Conservation (phyloP, 202 grass and related monocot species). For the Cymbopogon flexuosus region DNA sequence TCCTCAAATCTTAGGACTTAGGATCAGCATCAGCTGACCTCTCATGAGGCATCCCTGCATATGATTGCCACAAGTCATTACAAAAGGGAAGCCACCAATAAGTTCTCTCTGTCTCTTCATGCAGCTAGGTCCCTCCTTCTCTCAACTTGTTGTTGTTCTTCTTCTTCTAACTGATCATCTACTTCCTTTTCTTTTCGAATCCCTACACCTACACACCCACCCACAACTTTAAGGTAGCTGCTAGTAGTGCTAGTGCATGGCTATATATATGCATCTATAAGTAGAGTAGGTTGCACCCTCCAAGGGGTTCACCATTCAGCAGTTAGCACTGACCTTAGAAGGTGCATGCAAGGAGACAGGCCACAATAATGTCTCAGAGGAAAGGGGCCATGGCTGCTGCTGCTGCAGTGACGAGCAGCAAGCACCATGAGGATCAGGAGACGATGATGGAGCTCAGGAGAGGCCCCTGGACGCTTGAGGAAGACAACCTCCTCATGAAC, state of each 20-base stretch:
- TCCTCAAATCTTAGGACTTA: slow-evolving; percentile 12
- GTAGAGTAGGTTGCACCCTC: slow-evolving; percentile 43
- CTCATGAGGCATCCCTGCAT: slow-evolving; percentile 35
- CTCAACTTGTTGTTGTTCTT: slow-evolving; percentile 1
- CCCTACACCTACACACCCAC: slow-evolving; percentile 18
- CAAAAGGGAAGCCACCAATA: slow-evolving; percentile 51
- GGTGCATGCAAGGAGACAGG: neutral
- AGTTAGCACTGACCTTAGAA: neutral
- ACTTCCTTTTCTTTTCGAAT: slow-evolving; percentile 26
- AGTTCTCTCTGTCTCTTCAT: slow-evolving; percentile 43
- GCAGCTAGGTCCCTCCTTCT: slow-evolving; percentile 33
- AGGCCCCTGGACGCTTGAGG: slow-evolving; percentile 91
- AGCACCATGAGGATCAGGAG: slow-evolving; percentile 39
- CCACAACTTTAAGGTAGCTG: slow-evolving; percentile 37
- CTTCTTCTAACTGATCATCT: neutral
- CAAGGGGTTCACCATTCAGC: slow-evolving; percentile 25
- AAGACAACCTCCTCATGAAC: slow-evolving; percentile 89
- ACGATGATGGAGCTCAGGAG: slow-evolving; percentile 65
- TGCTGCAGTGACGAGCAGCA: slow-evolving; percentile 26
- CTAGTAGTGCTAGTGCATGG: slow-evolving; percentile 39
- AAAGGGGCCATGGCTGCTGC: slow-evolving; percentile 37
- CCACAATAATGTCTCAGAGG: slow-evolving; percentile 61
- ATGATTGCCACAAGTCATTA: slow-evolving; percentile 72
- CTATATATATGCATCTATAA: slow-evolving; percentile 39
- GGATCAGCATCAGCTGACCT: slow-evolving; percentile 31